Evolutionary conservation across 2,329 filamentous ascomycete genomes (phyloP), one percentile per base, ranked within the genome.

Genomic region (Claviceps sp.): DNA sequence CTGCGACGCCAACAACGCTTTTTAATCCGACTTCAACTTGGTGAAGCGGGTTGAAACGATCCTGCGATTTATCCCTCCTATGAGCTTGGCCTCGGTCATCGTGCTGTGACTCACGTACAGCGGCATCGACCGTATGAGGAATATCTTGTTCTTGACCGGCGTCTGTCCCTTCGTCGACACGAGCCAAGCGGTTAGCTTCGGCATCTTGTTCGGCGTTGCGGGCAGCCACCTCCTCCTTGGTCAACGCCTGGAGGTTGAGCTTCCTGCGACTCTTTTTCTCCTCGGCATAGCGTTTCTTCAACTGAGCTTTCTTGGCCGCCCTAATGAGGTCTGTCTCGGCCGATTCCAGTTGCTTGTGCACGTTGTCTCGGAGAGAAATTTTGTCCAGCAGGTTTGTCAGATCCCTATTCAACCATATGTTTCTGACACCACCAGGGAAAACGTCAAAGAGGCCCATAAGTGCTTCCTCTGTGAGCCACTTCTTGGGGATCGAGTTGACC

Each of bases 401-500:
- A 63, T 98, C 87, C 55, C 91, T 81, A 54, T 96, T 98, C 60
- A 98, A 83, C 90, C 91, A 98, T 47, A 98, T 87, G 59, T 97
- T 97, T 54, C 88, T 81, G 62, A 98, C 85, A 34, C 93, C 93
- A 20, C 93, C 93, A 0, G 93, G 93, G 60, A 96, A 97, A 1
- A 97, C 90, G 64, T 98, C 93, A 61, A 94, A 98, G 0, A 98
- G 74, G 0, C 85, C 85, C 53, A 82, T 78, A 4, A 98, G 75
- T 0, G 88, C 87, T 45, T 95, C 83, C 48, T 88, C 79, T 2
- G 79, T 89, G 7, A 95, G 79, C 93, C 93, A 98, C 62, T 94
- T 95, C 42, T 78, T 73, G 1, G 93, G 93, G 49, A 98, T 95
- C 11, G 85, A 85, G 57, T 85, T 93, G 50, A 98, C 89, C 5